Evolutionary conservation across 2,329 filamentous ascomycete genomes (phyloP).

Genomic region (Ascochyta clinopodiicola): DNA sequence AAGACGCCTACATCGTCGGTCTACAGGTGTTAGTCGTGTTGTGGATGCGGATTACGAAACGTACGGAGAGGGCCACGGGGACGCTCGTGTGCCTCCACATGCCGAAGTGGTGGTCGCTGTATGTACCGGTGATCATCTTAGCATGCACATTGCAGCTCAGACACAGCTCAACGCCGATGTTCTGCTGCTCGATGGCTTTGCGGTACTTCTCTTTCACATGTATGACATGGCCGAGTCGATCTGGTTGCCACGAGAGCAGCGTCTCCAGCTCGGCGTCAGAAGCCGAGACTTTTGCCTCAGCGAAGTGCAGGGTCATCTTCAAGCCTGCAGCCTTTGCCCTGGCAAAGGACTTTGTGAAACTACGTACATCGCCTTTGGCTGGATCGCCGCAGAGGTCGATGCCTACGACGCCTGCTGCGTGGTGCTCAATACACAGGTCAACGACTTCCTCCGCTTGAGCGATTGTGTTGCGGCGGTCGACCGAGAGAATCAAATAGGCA

Average conservation of each 20-base stretch:
- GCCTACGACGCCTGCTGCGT: slow-evolving; percentile 67
- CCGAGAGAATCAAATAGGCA: slow-evolving; percentile 72
- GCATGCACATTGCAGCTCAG: slow-evolving; percentile 82
- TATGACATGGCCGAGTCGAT: slow-evolving; percentile 79
- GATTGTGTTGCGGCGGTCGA: slow-evolving; percentile 70
- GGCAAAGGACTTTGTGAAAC: slow-evolving; percentile 66
- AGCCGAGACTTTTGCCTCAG: slow-evolving; percentile 67
- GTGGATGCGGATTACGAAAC: slow-evolving; percentile 43
- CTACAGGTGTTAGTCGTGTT: slow-evolving; percentile 14
- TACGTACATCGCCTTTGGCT: slow-evolving; percentile 63
- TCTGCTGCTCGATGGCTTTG: slow-evolving; percentile 59
- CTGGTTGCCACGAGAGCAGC: slow-evolving; percentile 70
- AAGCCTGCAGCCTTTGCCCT: slow-evolving; percentile 64
- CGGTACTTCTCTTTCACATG: slow-evolving; percentile 70
- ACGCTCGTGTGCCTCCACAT: slow-evolving; percentile 68
- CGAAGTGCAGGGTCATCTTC: slow-evolving; percentile 78
- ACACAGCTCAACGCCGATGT: slow-evolving; percentile 75
- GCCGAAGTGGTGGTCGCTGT: slow-evolving; percentile 76
- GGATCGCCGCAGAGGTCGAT: slow-evolving; percentile 83
- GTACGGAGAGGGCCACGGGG: slow-evolving; percentile 69
- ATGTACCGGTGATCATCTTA: slow-evolving; percentile 71
- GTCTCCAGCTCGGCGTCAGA: slow-evolving; percentile 66
- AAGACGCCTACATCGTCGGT: too few species aligned
- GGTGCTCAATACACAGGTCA: slow-evolving; percentile 65
- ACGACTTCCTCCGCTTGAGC: slow-evolving; percentile 69